Conservation (phyloP, 2,329 filamentous ascomycete genomes). For the Beauveria australis region DNA sequence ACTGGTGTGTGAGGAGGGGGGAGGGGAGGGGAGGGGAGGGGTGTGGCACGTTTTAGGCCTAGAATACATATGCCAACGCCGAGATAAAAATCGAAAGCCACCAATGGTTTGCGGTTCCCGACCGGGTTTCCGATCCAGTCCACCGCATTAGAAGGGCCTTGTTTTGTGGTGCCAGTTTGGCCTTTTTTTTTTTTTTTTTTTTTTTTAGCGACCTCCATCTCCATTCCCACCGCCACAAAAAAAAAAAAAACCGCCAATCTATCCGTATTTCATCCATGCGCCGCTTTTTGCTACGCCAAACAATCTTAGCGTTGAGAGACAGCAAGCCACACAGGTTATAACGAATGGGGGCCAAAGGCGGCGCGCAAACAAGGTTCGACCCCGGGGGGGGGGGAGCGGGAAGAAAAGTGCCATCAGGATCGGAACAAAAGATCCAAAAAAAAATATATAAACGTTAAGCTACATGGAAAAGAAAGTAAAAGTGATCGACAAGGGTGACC, state of each 20-base stretch:
- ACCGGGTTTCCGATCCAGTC: constrained; percentile 6
- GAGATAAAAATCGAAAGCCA: constrained; percentile 2
- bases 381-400: not conserved
- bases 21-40: not conserved
- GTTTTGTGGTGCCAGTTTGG: constrained; percentile 1
- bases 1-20: no score
- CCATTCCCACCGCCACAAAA: not conserved
- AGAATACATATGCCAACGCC: constrained; percentile 7
- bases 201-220: constrained; percentile 1
- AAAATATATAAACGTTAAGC: no score
- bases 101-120: constrained; percentile 8
- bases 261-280: constrained; percentile 1
- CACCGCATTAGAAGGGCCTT: not conserved
- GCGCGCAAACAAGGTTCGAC: not conserved
- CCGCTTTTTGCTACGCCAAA: not conserved
- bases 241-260: constrained; percentile 1
- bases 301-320: not conserved
- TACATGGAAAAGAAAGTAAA: not conserved
- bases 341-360: not conserved
- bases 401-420: no score
- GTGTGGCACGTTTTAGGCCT: not conserved
- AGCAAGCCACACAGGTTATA: not conserved
- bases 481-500: not conserved
- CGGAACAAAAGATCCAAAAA: not conserved
- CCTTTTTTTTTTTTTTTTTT: not conserved